Base-by-base conservation (phyloP, 1,284 basidiomycete genomes). In the Austroboletus sp. region DNA sequence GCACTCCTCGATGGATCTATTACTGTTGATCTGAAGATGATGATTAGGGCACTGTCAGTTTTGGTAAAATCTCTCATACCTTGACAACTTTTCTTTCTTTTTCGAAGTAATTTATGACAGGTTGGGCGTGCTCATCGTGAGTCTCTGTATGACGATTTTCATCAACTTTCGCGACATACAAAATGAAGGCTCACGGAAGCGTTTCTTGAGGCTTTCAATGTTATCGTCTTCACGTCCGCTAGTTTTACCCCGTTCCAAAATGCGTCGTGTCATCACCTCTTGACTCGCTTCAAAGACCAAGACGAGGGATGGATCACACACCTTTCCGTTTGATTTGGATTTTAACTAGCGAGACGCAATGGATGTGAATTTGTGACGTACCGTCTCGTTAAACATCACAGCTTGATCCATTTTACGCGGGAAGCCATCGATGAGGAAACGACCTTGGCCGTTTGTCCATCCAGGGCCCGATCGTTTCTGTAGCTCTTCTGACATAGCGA, bases 371-470 rank as follows among this genome's bases (percentile, higher is more conserved):
- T n/a, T 27, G 12, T 3, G 15, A 70, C 79, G 57, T 57, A 94
- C 94, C 40, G 82, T 77, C 61, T 89, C 74, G 62, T 98, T 96
- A 62, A 98, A 99, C 67, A 85, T 85, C 61, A 85, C 21, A 1
- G 95, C 95, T 70, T 99, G 96, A 67, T 98, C 96, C 91, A 98
- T 93, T 33, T 61, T 65, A 51, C 96, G 79, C 37, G 96, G 96
- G 72, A 98, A 98, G 3, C 96, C 96, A 57, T 99, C 96, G 55
- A 99, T 85, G 53, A 98, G 76, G 75, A 98, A 98, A 40, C 91
- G 80, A 32, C 89, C 89, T 49, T 73, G 74, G 33, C 85, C 89
- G 41, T 79, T 71, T 21, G 67, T 64, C 92, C 92, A 95, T 21
- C 79, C 82, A 11, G 72, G 68, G 6, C 69, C 70, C 2, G 66